Evolutionary conservation across 371 early-diverging fungal genomes (phyloP).

Genomic region (Mortierella sp.): DNA sequence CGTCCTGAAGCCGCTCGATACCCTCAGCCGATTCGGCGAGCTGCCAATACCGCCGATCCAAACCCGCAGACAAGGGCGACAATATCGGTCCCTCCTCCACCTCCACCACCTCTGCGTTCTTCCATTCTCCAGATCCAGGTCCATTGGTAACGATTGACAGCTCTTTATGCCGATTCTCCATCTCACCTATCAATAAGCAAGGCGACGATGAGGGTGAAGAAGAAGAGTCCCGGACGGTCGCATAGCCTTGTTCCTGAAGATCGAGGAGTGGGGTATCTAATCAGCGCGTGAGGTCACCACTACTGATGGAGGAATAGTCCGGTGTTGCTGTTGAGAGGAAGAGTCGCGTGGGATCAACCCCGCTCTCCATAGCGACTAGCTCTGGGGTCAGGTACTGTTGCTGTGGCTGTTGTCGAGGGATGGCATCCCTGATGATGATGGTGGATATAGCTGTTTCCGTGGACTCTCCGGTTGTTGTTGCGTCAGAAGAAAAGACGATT

Average conservation of each 20-base stretch:
- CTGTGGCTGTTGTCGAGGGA: neutral
- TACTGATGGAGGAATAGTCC: too few relatives aligned
- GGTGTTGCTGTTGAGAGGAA: neutral
- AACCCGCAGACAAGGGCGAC: neutral
- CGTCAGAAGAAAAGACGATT: neutral
- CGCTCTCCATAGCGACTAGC: neutral
- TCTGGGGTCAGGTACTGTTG: neutral
- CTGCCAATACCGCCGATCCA: slow-evolving; percentile 22
- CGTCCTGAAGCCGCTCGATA: neutral
- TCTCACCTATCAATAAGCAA: neutral
- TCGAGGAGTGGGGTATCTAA: slow-evolving; percentile 23
- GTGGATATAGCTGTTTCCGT: neutral
- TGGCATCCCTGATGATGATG: neutral
- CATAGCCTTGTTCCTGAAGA: slow-evolving; percentile 36
- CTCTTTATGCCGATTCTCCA: neutral
- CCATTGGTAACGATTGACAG: neutral
- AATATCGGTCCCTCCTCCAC: neutral
- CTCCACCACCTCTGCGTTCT: neutral
- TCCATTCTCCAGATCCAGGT: neutral
- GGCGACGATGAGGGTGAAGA: neutral
- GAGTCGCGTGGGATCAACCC: neutral
- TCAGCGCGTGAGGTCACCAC: neutral
- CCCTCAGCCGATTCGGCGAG: slow-evolving; percentile 2
- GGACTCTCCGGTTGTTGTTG: neutral
- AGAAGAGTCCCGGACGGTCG: neutral